phyloP scores from a whole-genome alignment of 768 basidiomycete genomes.

The Rickenella mellea region DNA sequence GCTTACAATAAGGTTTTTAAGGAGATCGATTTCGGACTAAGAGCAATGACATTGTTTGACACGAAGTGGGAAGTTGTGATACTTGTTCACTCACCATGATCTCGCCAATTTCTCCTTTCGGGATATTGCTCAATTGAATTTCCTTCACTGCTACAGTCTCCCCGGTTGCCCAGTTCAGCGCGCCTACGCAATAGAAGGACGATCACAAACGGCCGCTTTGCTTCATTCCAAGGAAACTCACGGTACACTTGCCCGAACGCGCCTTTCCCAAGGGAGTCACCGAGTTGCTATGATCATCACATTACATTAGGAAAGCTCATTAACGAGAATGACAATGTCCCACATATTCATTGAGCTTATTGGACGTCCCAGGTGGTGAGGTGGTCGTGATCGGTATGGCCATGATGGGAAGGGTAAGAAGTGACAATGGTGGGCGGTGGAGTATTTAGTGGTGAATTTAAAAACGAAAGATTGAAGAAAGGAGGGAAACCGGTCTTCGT shows the following conservation, averaged over 20 bases:
- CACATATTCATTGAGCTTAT: constrained; percentile 60
- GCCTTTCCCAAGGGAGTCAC: constrained; percentile 92
- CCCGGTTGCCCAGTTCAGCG: constrained; percentile 91
- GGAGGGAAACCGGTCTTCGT: constrained; percentile 8
- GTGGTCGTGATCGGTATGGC: constrained; percentile 14
- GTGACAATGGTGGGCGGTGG: constrained; percentile 2
- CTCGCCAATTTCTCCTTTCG: constrained; percentile 86
- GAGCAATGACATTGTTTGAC: neutral
- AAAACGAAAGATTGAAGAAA: constrained; percentile 4
- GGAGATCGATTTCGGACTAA: constrained; percentile 91
- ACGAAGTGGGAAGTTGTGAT: neutral
- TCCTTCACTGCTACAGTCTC: constrained; percentile 99
- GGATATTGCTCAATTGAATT: constrained; percentile 89
- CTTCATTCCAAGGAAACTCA: constrained; percentile 29
- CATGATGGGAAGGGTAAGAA: constrained; percentile 1
- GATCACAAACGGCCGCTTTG: neutral
- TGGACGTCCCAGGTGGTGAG: constrained; percentile 29
- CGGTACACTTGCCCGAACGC: constrained; percentile 97
- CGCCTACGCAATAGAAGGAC: constrained; percentile 36
- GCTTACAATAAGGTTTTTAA: constrained; percentile 91
- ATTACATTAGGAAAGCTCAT: constrained; percentile 1
- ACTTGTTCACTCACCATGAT: constrained; percentile 68
- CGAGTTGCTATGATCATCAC: constrained; percentile 63
- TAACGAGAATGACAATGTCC: constrained; percentile 7
- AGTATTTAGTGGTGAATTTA: constrained; percentile 1